Percentiles rank a stretch among this genome's conserved stretches.
Conservation (phyloP, 345 rosid species). For the Erucastrum elatum region DNA sequence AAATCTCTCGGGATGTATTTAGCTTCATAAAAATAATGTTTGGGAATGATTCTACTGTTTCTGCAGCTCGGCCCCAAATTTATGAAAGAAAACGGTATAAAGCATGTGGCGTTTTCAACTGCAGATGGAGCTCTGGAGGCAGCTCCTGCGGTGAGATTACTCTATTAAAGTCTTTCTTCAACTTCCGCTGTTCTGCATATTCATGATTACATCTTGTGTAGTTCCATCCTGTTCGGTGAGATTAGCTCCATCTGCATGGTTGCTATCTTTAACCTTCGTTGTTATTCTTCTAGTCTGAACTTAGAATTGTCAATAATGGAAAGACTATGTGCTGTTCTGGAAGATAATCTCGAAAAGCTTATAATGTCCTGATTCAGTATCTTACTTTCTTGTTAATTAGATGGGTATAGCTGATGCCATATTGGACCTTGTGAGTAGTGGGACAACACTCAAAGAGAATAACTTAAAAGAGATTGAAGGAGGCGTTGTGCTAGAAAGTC, state of each 20-base stretch:
- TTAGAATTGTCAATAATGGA: neutral
- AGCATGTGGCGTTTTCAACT: conserved; percentile 80
- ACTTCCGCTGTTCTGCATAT: neutral
- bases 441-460: conserved; percentile 87
- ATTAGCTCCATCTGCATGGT: conserved; percentile 4
- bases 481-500: conserved; percentile 88
- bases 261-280: neutral
- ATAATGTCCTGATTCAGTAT: no score
- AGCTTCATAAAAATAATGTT: conserved; percentile 7
- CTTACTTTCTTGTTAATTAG: conserved; percentile 45
- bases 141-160: conserved; percentile 87
- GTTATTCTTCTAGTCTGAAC: neutral
- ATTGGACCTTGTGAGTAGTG: conserved; percentile 98
- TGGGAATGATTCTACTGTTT: conserved; percentile 30
- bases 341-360: neutral
- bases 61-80: conserved; percentile 89
- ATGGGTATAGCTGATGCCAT: conserved; percentile 99
- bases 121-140: conserved; percentile 99
- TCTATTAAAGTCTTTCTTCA: neutral
- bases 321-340: neutral
- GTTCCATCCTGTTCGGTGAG: no score
- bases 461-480: conserved; percentile 95
- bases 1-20: neutral
- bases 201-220: conserved; percentile 1
- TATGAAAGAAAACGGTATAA: conserved; percentile 74